These are phyloP conservation scores for Thielaviopsis populi DNA, from an alignment of 2,329 filamentous ascomycete species.

Conservation along the genomic window DNA sequence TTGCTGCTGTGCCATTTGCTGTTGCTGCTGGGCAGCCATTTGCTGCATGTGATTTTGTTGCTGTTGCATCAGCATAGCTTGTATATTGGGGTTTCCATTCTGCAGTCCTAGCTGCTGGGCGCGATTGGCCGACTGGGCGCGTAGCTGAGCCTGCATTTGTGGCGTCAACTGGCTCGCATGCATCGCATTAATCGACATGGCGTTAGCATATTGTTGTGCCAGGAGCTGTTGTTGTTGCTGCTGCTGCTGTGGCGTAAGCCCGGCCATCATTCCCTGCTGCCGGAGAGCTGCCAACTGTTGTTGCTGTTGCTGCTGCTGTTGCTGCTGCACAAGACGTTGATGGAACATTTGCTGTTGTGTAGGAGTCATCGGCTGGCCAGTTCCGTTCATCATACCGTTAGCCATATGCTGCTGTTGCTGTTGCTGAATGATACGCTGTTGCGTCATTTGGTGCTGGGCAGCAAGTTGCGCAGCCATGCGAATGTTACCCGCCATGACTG, in stretches of 20 bases:
- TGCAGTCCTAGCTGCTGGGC: slow-evolving; percentile 13
- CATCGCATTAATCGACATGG: slow-evolving; percentile 11
- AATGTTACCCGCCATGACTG: background rate
- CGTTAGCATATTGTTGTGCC: slow-evolving; percentile 10
- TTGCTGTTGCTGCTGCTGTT: slow-evolving; percentile 25
- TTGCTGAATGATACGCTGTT: slow-evolving; percentile 31
- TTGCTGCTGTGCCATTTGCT: slow-evolving; percentile 21
- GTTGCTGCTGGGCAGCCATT: slow-evolving; percentile 24
- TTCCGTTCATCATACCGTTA: slow-evolving; percentile 25
- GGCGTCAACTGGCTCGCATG: slow-evolving; percentile 18
- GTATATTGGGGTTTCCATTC: background rate
- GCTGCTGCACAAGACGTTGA: slow-evolving; percentile 19
- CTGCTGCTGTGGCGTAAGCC: slow-evolving; percentile 9
- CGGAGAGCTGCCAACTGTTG: slow-evolving; percentile 20
- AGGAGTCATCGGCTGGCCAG: slow-evolving; percentile 23
- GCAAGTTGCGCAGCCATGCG: slow-evolving; percentile 31
- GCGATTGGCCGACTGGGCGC: background rate
- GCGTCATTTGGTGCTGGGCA: slow-evolving; percentile 25
- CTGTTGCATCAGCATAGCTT: slow-evolving; percentile 26
- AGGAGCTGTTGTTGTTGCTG: slow-evolving; percentile 19
- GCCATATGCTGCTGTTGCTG: slow-evolving; percentile 30
- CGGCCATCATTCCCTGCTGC: slow-evolving; percentile 3
- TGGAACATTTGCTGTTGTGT: slow-evolving; percentile 25
- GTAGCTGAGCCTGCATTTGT: slow-evolving; percentile 16
- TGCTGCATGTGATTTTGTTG: slow-evolving; percentile 31